These are phyloP conservation scores for Dillenia turbinata DNA, from an alignment of 164 flowering plant species.

Conservation along the genomic window DNA sequence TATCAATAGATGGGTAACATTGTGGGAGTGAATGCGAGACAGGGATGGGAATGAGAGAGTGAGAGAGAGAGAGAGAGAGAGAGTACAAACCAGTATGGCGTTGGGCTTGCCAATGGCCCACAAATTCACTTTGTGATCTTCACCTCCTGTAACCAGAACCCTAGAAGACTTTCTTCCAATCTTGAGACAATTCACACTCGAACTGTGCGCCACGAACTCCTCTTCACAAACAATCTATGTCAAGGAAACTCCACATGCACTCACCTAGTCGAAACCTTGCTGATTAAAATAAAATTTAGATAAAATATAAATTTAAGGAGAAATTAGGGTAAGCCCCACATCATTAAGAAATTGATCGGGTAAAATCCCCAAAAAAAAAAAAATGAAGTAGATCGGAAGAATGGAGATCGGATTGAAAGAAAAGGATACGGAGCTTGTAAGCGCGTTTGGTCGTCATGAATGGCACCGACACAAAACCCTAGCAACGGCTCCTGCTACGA, in stretches of 20 bases:
- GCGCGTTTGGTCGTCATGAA: conserved; percentile 77
- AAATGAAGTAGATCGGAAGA: not conserved
- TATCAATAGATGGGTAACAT: no score
- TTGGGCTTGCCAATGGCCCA: conserved; percentile 99
- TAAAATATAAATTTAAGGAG: not conserved
- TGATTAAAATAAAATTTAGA: not conserved
- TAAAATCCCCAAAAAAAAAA: not conserved
- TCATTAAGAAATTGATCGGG: not conserved
- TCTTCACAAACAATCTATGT: conserved; percentile 37
- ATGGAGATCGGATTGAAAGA: not conserved
- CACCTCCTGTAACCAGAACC: conserved; percentile 96
- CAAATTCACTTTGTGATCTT: conserved; percentile 94
- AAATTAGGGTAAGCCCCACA: not conserved
- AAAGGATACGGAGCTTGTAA: conserved; percentile 88
- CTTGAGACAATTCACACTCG: conserved; percentile 88
- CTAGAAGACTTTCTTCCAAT: conserved; percentile 94
- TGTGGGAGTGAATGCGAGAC: not conserved
- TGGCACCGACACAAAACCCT: conserved; percentile 4
- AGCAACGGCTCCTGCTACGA: conserved; percentile 2
- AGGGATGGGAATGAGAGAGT: not conserved
- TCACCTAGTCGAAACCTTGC: not conserved
- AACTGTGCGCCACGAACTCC: conserved; percentile 95
- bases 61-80: not conserved
- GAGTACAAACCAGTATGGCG: conserved; percentile 67
- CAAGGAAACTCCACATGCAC: conserved; percentile 24